Conservation (phyloP, 2,329 filamentous ascomycete genomes). For the Neopestalotiopsis rosae region DNA sequence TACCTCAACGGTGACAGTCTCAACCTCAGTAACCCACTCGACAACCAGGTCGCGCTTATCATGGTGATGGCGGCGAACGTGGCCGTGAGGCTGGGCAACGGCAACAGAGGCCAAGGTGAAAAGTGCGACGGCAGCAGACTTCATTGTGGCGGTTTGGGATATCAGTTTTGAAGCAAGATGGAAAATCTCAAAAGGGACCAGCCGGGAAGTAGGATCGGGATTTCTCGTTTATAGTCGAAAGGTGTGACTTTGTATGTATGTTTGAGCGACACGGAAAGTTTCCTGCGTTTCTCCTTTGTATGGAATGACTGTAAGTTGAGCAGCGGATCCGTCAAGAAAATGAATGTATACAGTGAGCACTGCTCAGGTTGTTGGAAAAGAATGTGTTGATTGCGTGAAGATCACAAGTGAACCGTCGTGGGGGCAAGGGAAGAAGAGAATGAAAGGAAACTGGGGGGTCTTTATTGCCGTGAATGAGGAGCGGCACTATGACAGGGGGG, state of each 20-base stretch:
- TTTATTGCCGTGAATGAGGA: conserved; percentile 14
- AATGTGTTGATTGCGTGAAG: conserved; percentile 30
- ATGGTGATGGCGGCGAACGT: conserved; percentile 40
- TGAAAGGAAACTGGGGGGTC: conserved; percentile 7
- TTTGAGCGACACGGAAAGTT: too few species aligned
- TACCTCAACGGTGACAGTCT: conserved; percentile 57
- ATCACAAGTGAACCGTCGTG: conserved; percentile 20
- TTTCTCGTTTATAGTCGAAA: neutral
- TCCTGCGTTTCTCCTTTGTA: neutral
- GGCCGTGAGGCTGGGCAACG: conserved; percentile 56
- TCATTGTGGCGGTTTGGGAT: conserved; percentile 45
- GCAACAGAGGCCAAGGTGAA: conserved; percentile 50
- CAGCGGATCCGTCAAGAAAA: conserved; percentile 29
- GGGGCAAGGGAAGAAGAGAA: conserved; percentile 14
- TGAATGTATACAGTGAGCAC: conserved; percentile 41
- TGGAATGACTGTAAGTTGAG: conserved; percentile 34
- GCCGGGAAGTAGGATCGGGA: neutral
- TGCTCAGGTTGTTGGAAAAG: conserved; percentile 35
- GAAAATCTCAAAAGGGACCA: conserved; percentile 11
- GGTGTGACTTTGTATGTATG: conserved; percentile 4
- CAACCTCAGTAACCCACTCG: conserved; percentile 51
- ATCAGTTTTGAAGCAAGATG: conserved; percentile 12
- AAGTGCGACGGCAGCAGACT: conserved; percentile 46
- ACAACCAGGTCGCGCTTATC: conserved; percentile 52
- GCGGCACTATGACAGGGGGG: neutral